Evolutionary conservation across 1,139 yeast species (phyloP).

Genomic region (Pichia sp.): DNA sequence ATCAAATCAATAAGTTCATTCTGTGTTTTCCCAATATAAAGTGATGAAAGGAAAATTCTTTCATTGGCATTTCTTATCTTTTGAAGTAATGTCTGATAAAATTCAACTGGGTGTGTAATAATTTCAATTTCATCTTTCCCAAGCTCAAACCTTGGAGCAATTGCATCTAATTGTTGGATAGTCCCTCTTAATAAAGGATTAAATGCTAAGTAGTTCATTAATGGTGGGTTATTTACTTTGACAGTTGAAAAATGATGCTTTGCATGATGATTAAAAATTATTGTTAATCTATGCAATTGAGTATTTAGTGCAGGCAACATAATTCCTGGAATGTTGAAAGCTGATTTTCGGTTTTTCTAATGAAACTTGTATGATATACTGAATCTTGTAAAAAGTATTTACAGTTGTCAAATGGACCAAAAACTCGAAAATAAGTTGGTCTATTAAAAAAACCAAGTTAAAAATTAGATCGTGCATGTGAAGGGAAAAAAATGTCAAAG

Average conservation of each 20-base stretch:
- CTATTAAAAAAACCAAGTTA: too few species aligned
- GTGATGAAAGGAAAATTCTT: conserved; percentile 72
- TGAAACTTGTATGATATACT: not conserved
- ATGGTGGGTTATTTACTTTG: conserved; percentile 22
- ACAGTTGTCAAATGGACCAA: too few species aligned
- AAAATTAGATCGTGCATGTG: not conserved
- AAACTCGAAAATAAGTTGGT: too few species aligned
- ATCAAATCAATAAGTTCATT: conserved; percentile 62
- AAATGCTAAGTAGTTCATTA: conserved; percentile 29
- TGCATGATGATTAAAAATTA: conserved; percentile 1
- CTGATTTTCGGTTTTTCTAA: too few species aligned
- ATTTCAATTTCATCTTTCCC: conserved; percentile 56
- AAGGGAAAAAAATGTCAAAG: not conserved
- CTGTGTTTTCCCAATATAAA: conserved; percentile 81
- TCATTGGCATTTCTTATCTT: conserved; percentile 49
- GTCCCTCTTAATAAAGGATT: conserved; percentile 44
- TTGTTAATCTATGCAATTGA: conserved; percentile 7
- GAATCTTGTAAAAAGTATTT: not conserved
- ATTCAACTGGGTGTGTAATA: conserved; percentile 57
- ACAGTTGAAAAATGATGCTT: conserved; percentile 20
- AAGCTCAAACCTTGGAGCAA: conserved; percentile 67
- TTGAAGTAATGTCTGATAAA: conserved; percentile 53
- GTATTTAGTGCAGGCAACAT: conserved; percentile 8
- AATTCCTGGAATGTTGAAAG: too few species aligned
- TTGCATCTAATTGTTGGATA: conserved; percentile 50